Conservation (phyloP, 441 rosid genomes). For the Jatropha podagrica region DNA sequence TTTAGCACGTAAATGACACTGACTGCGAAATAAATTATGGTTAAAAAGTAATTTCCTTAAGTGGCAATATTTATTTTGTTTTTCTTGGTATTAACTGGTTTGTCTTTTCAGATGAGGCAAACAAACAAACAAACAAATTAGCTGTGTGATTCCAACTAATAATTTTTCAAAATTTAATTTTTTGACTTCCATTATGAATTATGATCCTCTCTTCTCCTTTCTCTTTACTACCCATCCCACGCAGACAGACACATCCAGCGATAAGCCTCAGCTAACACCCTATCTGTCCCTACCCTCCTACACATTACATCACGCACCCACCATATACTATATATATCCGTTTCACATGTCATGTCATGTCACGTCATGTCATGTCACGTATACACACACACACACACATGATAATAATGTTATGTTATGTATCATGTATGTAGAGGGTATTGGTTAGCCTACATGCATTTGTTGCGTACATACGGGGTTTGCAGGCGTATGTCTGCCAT, state of each 20-base stretch:
- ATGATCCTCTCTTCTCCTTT: neutral
- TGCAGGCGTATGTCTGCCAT: constrained; percentile 1
- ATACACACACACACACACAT: neutral
- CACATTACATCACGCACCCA: constrained; percentile 22
- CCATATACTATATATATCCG: constrained; percentile 7
- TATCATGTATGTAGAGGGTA: neutral
- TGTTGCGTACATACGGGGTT: neutral
- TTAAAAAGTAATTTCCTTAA: no score
- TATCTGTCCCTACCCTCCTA: neutral
- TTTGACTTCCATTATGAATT: neutral
- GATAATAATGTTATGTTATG: no score
- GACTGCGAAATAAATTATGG: no score
- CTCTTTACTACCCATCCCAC: neutral
- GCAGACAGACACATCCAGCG: neutral
- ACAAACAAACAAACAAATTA: neutral
- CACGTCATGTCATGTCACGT: constrained; percentile 8
- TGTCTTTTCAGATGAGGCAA: neutral
- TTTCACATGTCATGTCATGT: constrained; percentile 22
- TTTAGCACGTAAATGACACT: no score
- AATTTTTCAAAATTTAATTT: neutral
- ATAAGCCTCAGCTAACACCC: constrained; percentile 3
- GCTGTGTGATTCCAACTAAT: constrained; percentile 1
- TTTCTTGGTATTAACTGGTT: no score
- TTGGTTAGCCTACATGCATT: neutral
- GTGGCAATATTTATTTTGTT: no score